phyloP scores from a whole-genome alignment of 495 filamentous ascomycete species.

The Aspergillus affinis region DNA sequence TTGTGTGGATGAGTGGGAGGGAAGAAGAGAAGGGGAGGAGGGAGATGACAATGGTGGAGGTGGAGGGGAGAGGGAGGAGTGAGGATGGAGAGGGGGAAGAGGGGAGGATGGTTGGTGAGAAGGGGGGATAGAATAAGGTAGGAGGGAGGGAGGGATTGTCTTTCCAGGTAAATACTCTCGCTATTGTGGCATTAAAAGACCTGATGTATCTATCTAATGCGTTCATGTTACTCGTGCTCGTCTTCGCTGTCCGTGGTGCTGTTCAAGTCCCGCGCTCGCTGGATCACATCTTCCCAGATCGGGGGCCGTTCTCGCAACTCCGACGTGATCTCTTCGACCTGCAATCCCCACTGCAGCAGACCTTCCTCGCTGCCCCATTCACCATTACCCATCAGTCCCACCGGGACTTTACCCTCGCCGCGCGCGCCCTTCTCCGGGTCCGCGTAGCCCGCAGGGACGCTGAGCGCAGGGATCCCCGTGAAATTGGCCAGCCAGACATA shows the following conservation, averaged over 20 bases:
- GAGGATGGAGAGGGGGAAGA: background rate
- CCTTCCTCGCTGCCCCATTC: conserved; percentile 85
- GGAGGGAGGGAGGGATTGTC: no score
- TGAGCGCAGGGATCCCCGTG: conserved; percentile 71
- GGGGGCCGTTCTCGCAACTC: conserved; percentile 4
- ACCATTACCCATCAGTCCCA: conserved; percentile 81
- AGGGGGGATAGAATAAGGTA: background rate
- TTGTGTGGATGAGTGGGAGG: conserved; percentile 2
- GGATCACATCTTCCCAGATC: conserved; percentile 40
- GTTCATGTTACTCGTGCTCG: background rate
- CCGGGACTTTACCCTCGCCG: conserved; percentile 47
- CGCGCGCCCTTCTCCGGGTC: conserved; percentile 32
- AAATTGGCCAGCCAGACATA: conserved; percentile 86
- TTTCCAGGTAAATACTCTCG: background rate
- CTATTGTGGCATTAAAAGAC: background rate
- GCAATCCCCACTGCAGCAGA: conserved; percentile 34
- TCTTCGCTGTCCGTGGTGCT: background rate
- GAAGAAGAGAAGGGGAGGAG: background rate
- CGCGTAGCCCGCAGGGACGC: conserved; percentile 72
- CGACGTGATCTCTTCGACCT: conserved; percentile 2
- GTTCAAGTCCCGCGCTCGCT: conserved; percentile 8
- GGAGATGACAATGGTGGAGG: background rate
- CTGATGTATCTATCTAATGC: background rate
- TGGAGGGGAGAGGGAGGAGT: background rate
- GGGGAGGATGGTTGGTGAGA: background rate